These are phyloP conservation scores for Margaritispora aquatica DNA, from an alignment of 495 filamentous ascomycete species.

Conservation along the genomic window DNA sequence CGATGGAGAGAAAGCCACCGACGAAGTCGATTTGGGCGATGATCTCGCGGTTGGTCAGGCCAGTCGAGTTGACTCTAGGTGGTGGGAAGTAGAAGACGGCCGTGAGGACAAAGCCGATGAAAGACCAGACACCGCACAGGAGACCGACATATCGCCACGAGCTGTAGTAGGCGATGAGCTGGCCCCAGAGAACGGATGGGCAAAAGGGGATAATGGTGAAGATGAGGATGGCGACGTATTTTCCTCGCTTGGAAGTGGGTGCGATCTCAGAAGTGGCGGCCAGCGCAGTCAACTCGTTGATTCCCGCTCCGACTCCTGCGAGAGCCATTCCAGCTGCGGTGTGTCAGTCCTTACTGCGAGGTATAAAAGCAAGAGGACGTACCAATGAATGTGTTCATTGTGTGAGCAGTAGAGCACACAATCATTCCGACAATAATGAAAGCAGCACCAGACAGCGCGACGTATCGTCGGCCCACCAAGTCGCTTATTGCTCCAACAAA, in stretches of 20 bases:
- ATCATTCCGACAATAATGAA: conserved; percentile 62
- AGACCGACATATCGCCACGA: conserved; percentile 61
- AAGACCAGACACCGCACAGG: conserved; percentile 53
- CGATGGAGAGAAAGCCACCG: conserved; percentile 60
- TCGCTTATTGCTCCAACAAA: conserved; percentile 70
- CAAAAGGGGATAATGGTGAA: conserved; percentile 64
- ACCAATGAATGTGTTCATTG: conserved; percentile 68
- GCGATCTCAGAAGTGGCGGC: conserved; percentile 64
- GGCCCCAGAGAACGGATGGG: conserved; percentile 61
- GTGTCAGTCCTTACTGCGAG: conserved; percentile 17
- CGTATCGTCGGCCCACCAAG: conserved; percentile 59
- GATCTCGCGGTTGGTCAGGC: conserved; percentile 42
- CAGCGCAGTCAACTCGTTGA: conserved; percentile 58
- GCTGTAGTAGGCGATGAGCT: conserved; percentile 53
- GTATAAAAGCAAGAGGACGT: conserved; percentile 20
- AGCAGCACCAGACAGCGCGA: conserved; percentile 53
- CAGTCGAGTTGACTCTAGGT: conserved; percentile 46
- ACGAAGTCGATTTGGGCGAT: conserved; percentile 56
- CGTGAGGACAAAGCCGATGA: conserved; percentile 54
- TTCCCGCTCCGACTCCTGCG: conserved; percentile 54
- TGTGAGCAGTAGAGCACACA: conserved; percentile 54
- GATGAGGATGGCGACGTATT: conserved; percentile 59
- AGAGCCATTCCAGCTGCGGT: conserved; percentile 51
- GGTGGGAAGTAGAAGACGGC: conserved; percentile 61
- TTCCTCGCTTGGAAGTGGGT: conserved; percentile 58